Percentiles rank a stretch among this genome's conserved stretches.
Evolutionary conservation across 176 grass and related monocot species (phyloP).

Genomic region (Aegilops tauschii): DNA sequence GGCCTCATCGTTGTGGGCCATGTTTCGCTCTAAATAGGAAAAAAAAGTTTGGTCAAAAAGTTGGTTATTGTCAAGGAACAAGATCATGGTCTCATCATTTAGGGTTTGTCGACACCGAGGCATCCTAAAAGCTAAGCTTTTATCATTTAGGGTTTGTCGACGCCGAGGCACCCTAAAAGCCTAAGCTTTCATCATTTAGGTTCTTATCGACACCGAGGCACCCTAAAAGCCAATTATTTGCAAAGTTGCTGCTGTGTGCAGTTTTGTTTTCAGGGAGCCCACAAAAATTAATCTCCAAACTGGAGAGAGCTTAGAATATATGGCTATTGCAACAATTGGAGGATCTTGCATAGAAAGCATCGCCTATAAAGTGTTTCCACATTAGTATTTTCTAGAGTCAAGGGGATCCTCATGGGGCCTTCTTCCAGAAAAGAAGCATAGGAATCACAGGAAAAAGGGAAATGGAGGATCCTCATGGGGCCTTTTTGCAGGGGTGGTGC

Average conservation of each 20-base stretch:
- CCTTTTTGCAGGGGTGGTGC: too few species aligned
- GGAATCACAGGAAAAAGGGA: not conserved
- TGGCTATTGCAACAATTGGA: not conserved
- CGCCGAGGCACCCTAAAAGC: too few species aligned
- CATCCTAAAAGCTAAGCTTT: too few species aligned
- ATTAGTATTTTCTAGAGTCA: not conserved
- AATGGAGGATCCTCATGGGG: constrained; percentile 1
- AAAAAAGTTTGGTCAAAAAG: too few species aligned
- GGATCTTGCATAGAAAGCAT: constrained; percentile 11
- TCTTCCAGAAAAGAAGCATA: constrained; percentile 20
- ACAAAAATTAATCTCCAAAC: not conserved
- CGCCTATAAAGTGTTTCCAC: not conserved
- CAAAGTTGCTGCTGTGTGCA: not conserved
- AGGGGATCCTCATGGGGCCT: constrained; percentile 30
- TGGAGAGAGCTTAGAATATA: not conserved
- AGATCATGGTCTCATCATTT: too few species aligned
- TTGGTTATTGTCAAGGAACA: too few species aligned
- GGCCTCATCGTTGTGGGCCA: too few species aligned
- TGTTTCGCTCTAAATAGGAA: too few species aligned
- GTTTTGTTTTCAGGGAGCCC: constrained; percentile 4
- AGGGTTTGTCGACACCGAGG: too few species aligned
- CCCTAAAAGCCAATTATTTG: not conserved
- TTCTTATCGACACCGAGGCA: too few species aligned
- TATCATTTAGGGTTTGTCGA: too few species aligned
- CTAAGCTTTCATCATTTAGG: too few species aligned